Base-by-base conservation (phyloP, 1,139 yeast species). In the Meyerozyma carpophila region DNA sequence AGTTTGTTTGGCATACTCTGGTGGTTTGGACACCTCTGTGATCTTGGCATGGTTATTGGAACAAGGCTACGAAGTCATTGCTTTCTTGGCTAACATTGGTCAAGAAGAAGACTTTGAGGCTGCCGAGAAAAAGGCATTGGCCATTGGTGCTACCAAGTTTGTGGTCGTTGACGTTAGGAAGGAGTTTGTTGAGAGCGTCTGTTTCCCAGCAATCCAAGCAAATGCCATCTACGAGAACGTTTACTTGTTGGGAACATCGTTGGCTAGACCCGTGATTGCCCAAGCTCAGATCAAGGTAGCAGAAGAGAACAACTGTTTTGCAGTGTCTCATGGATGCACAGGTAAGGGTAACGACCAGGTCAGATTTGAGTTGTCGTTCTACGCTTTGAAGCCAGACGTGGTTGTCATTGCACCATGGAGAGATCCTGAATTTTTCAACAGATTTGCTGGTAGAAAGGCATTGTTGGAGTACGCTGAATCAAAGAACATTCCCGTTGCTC, bases 321-420 rank as follows among this genome's bases (percentile, higher is more conserved):
- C 98, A 44, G 98, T 93, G 45, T 83, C 96, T 43, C 98, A 93
- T 68, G 98, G 98, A 51, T 93, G 98, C 75, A 93, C 98, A 55
- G 98, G 98, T 75, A 93, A 93, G 77, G 98, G 98, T 73, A 93
- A 93, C 66, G 98, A 93, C 70, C 98, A 93, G 75, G 98, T 93
- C 54, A 85, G 98, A 73, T 93, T 93, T 65, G 98, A 93, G 74
- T 77, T 93, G 55, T 86, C 95, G 9, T 93, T 91, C 79, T 93
- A 93, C 68, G 98, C 98, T 32, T 81, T 93, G 68, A 90, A 93
- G 76, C 98, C 98, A 41, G 98, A 91, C 63, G 96, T 93, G 58
- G 76, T 80, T 64, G 96, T 90, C 56, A 93, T 93, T 73, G 96
- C 98, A 42, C 98, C 98, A 66, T 93, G 98, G 98, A 88, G 98